Evolutionary conservation across 129 eudicot genomes (phyloP).

Genomic region (Escallonia herrerae): DNA sequence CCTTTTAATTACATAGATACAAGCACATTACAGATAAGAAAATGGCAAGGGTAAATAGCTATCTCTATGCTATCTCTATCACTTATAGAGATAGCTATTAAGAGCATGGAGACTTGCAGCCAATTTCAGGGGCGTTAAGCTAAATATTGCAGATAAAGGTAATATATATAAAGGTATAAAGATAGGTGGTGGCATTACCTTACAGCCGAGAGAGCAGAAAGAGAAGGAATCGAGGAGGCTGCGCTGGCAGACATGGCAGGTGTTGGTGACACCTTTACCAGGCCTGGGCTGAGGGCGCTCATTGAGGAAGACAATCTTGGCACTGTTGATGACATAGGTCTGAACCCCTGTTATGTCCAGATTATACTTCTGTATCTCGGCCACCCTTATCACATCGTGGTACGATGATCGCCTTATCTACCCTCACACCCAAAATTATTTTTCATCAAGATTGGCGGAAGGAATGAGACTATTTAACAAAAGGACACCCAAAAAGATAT

Average conservation of each 20-base stretch:
- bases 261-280: slow-evolving; percentile 75
- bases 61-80: too few relatives aligned
- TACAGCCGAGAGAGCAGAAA: slow-evolving; percentile 93
- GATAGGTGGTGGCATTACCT: slow-evolving; percentile 39
- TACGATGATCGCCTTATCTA: slow-evolving; percentile 91
- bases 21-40: too few relatives aligned
- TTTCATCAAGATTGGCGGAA: not conserved
- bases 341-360: slow-evolving; percentile 72
- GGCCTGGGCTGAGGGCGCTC: slow-evolving; percentile 93
- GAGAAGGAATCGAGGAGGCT: slow-evolving; percentile 83
- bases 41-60: too few relatives aligned
- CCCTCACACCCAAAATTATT: not conserved
- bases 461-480: not conserved
- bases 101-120: too few relatives aligned
- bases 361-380: slow-evolving; percentile 63
- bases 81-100: too few relatives aligned
- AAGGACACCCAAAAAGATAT: not conserved
- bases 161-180: not conserved
- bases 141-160: too few relatives aligned
- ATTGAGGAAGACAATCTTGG: slow-evolving; percentile 82
- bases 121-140: too few relatives aligned
- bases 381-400: slow-evolving; percentile 93
- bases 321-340: slow-evolving; percentile 86
- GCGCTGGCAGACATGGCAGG: slow-evolving; percentile 86
- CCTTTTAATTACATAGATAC: too few relatives aligned